Percentiles rank a stretch among this genome's conserved stretches.
phyloP scores from a whole-genome alignment of 768 basidiomycete species.

The Chalciporus pseudorubinellus region DNA sequence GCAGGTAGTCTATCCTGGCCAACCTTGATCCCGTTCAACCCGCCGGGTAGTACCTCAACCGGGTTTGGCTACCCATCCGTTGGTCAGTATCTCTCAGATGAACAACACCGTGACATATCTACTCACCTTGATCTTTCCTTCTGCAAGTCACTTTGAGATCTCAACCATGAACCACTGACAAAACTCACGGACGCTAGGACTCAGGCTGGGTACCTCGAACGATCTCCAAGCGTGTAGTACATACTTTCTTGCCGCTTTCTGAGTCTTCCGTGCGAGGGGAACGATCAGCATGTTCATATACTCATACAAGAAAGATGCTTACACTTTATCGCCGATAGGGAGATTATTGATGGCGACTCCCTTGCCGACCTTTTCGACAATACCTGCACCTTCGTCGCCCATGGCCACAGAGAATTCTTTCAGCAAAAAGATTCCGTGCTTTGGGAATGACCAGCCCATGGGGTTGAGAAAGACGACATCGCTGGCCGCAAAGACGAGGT shows the following conservation, averaged over 20 bases:
- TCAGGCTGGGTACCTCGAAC: slow-evolving; percentile 3
- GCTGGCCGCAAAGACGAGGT: not conserved
- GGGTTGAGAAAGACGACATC: slow-evolving; percentile 42
- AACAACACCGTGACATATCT: too few species aligned
- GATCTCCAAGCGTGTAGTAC: slow-evolving; percentile 2
- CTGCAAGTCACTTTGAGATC: too few species aligned
- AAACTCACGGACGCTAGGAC: slow-evolving; percentile 5
- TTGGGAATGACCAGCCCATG: slow-evolving; percentile 29
- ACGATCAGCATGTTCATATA: too few species aligned
- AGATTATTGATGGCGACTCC: too few species aligned
- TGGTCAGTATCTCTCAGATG: too few species aligned
- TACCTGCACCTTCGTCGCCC: slow-evolving; percentile 37
- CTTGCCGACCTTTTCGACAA: slow-evolving; percentile 32
- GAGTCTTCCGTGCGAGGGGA: not conserved
- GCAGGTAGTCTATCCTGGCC: slow-evolving; percentile 6
- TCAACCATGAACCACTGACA: slow-evolving; percentile 7
- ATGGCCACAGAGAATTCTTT: slow-evolving; percentile 36
- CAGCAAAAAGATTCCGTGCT: slow-evolving; percentile 11
- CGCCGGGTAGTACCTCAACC: slow-evolving; percentile 1
- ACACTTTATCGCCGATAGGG: slow-evolving; percentile 35
- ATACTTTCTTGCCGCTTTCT: slow-evolving; percentile 2
- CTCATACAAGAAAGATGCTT: slow-evolving; percentile 1
- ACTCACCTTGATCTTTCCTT: slow-evolving; percentile 13
- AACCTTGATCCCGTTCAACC: not conserved
- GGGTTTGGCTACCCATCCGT: too few species aligned